Base-by-base conservation (phyloP, 768 basidiomycete species). In the Leucocoprinus birnbaumii region DNA sequence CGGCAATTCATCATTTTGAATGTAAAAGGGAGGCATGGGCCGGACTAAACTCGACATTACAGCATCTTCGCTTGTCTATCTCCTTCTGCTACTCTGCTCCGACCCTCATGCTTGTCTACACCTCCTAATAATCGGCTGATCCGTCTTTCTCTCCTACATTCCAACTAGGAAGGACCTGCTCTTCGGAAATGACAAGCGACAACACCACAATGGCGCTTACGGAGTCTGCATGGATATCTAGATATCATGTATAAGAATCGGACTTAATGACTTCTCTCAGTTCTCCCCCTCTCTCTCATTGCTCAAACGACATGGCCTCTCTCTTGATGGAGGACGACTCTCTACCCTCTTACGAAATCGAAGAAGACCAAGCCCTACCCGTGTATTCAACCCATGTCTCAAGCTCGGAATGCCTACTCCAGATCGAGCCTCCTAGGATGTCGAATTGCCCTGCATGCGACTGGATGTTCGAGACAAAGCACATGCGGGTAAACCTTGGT, bases 401-500 rank as follows among this genome's bases (percentile, higher is more conserved):
- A 13, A 64, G 63, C 41, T 64, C 68, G 3, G 73, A 75, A 59
- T 72, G 68, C 56, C 64, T 75, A 14, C 61, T 75, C 3, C 69
- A 71, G 59, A 59, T 65, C 19, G 68, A 66, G 19, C 63, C 63
- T 7, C 64, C 61, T 37, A 52, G 60, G 19, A 56, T 56, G 10
- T 65, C 65, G 18, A 62, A 62, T 11, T 69, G 63, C 46, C 68
- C 63, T 13, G 61, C 55, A 18, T 67, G 67, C 26, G 66, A 71
- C 41, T 72, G 69, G 65, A 63, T 72, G 14, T 74, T 71, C 59
- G 65, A 67, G 51, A 73, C 72, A 10, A 69, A 76, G 44, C 66
- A 71, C 55, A 67, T 78, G 58, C 66, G 65, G 25, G 61, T 78
- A 25, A 73, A 73, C 60, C 63, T 80, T 22, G 74, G 76, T 11